Base-by-base conservation (phyloP, 2,329 filamentous ascomycete species). In the Trichoderma pleuroti region DNA sequence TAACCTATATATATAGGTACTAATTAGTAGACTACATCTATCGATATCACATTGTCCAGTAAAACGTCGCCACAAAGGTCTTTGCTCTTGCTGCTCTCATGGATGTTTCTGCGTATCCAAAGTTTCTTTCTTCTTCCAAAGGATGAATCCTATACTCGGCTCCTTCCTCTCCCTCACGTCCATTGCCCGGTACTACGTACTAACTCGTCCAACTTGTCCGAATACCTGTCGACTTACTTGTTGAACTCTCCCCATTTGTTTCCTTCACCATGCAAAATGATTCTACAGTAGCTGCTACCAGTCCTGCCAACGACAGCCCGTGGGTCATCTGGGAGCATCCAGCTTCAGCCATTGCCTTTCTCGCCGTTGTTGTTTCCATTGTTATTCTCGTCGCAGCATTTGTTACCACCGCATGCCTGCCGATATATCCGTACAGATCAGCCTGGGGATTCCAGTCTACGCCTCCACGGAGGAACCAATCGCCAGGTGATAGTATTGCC, bases 261-360 rank as follows among this genome's bases (percentile, higher is more conserved):
- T 70, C 52, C 32, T 52, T 32, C 49, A 11, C n/a, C 2, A 70
- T 70, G 61, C 52, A 65, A 36, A 57, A 70, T 34, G 32, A 12
- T 21, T 61, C 52, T 30, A 21, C 21, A 18, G 11, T 39, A 30
- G 62, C 68, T 34, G 65, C 46, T 60, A 64, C n/a, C 9, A 26
- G 18, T n/a, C 7, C 62, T 30, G 24, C 21, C 26, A 34, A 46
- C 10, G 14, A 39, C 10, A 28, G 32, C 16, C n/a, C 34, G 30
- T 63, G 61, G 59, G 28, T 67, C 24, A 66, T 64, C 39, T 71
- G 63, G 68, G 60, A 71, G n/a, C 46, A 71, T 39, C 66, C 72
- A 16, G 49, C n/a, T 46, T 39, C 66, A 12, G 52, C 30, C 14
- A 66, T 70, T 39, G 56, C 65, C 21, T 57, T 72, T 42, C 12